Conservation (phyloP, 192 early-diverging fungal genomes). For the Jimgerdemannia lactiflua region DNA sequence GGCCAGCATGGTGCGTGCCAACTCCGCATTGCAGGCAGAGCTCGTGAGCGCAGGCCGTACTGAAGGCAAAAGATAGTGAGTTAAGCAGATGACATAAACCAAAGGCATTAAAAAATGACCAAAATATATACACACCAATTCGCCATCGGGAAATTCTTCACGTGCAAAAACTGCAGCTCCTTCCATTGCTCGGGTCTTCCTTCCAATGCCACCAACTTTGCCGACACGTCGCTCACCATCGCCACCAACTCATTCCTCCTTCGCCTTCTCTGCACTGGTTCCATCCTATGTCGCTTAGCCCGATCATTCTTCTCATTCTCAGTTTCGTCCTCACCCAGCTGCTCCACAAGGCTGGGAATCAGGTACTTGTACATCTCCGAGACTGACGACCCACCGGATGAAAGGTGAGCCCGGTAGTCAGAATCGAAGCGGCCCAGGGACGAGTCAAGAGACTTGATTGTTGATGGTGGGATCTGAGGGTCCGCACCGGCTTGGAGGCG, state of each 20-base stretch:
- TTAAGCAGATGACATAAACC: not conserved
- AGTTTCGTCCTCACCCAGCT: not conserved
- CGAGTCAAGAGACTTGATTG: not conserved
- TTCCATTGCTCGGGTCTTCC: slow-evolving; percentile 50
- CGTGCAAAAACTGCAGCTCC: slow-evolving; percentile 56
- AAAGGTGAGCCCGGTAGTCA: not conserved
- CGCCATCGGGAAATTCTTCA: slow-evolving; percentile 43
- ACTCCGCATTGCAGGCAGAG: slow-evolving; percentile 53
- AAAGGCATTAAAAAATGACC: not conserved
- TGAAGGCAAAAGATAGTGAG: slow-evolving; percentile 6
- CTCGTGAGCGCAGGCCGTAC: slow-evolving; percentile 28
- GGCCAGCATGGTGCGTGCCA: slow-evolving; percentile 33
- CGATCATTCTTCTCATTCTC: not conserved
- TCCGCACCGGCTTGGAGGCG: not conserved
- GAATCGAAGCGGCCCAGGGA: not conserved
- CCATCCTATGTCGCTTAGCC: slow-evolving; percentile 9
- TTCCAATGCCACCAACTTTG: slow-evolving; percentile 43
- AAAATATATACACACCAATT: slow-evolving; percentile 36
- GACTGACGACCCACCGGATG: not conserved
- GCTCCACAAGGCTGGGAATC: not conserved
- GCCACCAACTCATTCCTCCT: slow-evolving; percentile 3
- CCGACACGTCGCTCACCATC: slow-evolving; percentile 18
- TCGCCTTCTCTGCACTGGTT: slow-evolving; percentile 24
- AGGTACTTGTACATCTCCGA: not conserved
- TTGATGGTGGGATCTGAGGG: not conserved